Evolutionary conservation across 352 stramenopile genomes (phyloP), one percentile per base, ranked within the genome.

Genomic region (Pythium chondricola): DNA sequence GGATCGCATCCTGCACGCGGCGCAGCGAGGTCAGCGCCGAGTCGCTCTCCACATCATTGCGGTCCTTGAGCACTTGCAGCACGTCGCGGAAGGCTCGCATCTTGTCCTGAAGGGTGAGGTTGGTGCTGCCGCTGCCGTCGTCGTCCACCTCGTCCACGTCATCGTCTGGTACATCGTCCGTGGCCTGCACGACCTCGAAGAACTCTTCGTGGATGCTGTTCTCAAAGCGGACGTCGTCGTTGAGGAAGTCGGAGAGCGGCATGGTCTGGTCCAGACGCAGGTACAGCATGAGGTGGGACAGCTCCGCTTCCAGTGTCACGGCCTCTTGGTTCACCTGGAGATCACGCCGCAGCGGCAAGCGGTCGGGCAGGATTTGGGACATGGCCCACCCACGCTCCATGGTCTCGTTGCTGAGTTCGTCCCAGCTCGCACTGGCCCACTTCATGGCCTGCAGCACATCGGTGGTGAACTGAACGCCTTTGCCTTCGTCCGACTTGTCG

Each of bases 131-230:
- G 4, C 44, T 61, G 14, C 50, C 52, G 25, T 82, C 74, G 35
- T 78, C 71, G 4, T 62, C 56, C 1, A 69, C 59, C 10, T 86
- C 78, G 3, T 83, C 67, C 4, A 82, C 60, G 8, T 86, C 77
- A 22, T 89, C 78, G 43, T 88, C 77, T 0, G 74, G 69, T 9
- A 89, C 71, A 32, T 88, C 74, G 37, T 78, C 77, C 1, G 67
- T 42, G 21, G 66, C 74, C 41, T 85, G 69, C 16, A 92, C 66
- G n/a, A 87, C 62, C 26, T 93, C 81, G 18, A 93, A 89, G 45
- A 87, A 88, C 47, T 93, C 81, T 60, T 89, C 81, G 42, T 93
- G 77, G 46, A 90, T 64, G 7, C 69, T 70, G 38, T 86, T 79
- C 24, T 88, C 71, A 24, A 73, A 80, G 43, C 78, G 69, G 5